Percentiles rank a stretch among this genome's conserved stretches.
Conservation (phyloP, 495 filamentous ascomycete species). For the Geoglossum glabrum region DNA sequence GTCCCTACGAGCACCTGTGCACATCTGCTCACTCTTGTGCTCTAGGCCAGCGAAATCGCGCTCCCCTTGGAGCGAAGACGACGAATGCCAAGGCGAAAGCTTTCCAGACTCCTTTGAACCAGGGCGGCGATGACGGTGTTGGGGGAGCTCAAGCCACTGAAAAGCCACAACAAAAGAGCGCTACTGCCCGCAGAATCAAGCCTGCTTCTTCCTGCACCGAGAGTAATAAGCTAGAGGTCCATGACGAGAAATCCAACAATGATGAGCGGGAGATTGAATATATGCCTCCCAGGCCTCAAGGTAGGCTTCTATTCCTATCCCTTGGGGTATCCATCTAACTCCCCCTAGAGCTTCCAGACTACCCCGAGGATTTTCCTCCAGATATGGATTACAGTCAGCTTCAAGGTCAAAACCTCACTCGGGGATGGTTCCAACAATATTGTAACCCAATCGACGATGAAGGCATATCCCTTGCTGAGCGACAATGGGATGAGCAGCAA, state of each 20-base stretch:
- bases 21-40: neutral
- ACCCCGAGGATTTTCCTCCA: slow-evolving; percentile 55
- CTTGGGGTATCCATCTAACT: neutral
- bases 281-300: slow-evolving; percentile 44
- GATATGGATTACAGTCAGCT: slow-evolving; percentile 29
- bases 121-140: slow-evolving; percentile 17
- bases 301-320: slow-evolving; percentile 14
- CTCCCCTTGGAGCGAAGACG: slow-evolving; percentile 78
- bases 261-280: slow-evolving; percentile 49
- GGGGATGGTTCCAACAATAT: slow-evolving; percentile 44
- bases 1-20: neutral
- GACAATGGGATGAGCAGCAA: slow-evolving; percentile 36
- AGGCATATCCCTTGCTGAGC: slow-evolving; percentile 42
- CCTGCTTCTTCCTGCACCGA: neutral
- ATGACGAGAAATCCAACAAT: slow-evolving; percentile 37
- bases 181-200: slow-evolving; percentile 3
- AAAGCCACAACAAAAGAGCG: slow-evolving; percentile 1
- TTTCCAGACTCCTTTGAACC: slow-evolving; percentile 36
- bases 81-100: slow-evolving; percentile 77
- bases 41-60: slow-evolving; percentile 47
- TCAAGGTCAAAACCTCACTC: slow-evolving; percentile 42
- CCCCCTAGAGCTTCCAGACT: slow-evolving; percentile 42
- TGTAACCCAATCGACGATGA: slow-evolving; percentile 43
- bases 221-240: slow-evolving; percentile 20
- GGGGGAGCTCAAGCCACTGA: slow-evolving; percentile 23